Percentiles rank a stretch among this genome's conserved stretches.
phyloP scores from a whole-genome alignment of 23 red algal species.

The Cyanidium caldarium region DNA sequence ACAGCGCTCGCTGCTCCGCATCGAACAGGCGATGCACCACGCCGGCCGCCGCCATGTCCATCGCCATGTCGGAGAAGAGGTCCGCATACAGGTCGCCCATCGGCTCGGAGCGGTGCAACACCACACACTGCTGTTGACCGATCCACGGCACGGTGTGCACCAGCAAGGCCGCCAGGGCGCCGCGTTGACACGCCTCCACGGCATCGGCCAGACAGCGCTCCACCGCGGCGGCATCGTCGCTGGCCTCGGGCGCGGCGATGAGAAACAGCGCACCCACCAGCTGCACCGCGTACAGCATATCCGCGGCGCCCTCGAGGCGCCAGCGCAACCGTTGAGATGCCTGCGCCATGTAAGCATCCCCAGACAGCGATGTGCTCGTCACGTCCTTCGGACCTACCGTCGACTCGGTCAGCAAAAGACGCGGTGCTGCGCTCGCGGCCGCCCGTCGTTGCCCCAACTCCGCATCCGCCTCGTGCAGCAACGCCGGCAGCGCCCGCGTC shows the following conservation, averaged over 20 bases:
- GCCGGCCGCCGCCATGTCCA: background rate
- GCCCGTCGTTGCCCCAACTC: no score
- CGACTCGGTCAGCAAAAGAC: no score
- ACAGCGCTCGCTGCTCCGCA: background rate
- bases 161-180: background rate
- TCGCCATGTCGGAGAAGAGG: background rate
- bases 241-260: background rate
- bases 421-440: no score
- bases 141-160: background rate
- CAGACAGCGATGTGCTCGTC: no score
- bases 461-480: no score
- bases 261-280: conserved; percentile 4
- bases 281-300: background rate
- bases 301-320: background rate
- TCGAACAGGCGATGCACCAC: background rate
- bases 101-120: background rate
- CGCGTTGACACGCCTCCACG: background rate
- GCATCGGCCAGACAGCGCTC: background rate
- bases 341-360: no score
- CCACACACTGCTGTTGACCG: background rate
- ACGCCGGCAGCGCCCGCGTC: no score
- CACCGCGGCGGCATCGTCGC: background rate
- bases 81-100: background rate
- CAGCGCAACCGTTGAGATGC: background rate
- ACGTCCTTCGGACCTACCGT: no score